Evolutionary conservation across 2,329 filamentous ascomycete genomes (phyloP), one percentile per base, ranked within the genome.

Genomic region (Fusarium pseudonygamai): DNA sequence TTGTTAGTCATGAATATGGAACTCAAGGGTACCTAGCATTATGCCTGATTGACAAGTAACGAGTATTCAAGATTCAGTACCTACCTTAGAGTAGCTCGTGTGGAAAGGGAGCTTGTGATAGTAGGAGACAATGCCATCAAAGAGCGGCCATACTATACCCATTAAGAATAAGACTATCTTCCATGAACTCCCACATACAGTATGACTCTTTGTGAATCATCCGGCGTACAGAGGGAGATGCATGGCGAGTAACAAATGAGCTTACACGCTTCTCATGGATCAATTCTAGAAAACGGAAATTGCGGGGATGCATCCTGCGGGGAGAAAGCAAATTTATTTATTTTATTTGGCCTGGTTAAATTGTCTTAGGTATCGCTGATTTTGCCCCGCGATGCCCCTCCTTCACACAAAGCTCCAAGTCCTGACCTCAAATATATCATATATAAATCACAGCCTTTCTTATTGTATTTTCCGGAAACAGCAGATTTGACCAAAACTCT

Each of bases 311-410:
- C 8, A 59, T 39, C 57, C 36, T 62, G 56, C 56, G 53, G 69
- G 60, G 65, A 70, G 65, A 49, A 40, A 32, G 34, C 14, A 64
- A 56, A 28, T 45, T 50, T 16, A 30, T n/a, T 46, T 49, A 13
- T 24, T 32, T 34, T 34, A n/a, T 62, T 43, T 34, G 49, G 28
- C n/a, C 28, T 43, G 20, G 43, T 66, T 57, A 59, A 49, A 66
- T 61, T 59, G 46, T 64, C 58, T 28, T 28, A 28, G 8, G 6
- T 22, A 20, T 26, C 11, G 6, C 43, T 28, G 24, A 59, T 26
- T 69, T 68, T 75, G 71, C 68, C 72, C 72, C 69, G 59, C 72
- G 64, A 59, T 74, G 69, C 72, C 72, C 72, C 64, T 75, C 72
- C 69, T 64, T 59, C 39, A 47, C 49, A 42, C 60, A 55, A 57